phyloP scores from a whole-genome alignment of 805 yeast genomes.

The Barnettozyma sucrosica region DNA sequence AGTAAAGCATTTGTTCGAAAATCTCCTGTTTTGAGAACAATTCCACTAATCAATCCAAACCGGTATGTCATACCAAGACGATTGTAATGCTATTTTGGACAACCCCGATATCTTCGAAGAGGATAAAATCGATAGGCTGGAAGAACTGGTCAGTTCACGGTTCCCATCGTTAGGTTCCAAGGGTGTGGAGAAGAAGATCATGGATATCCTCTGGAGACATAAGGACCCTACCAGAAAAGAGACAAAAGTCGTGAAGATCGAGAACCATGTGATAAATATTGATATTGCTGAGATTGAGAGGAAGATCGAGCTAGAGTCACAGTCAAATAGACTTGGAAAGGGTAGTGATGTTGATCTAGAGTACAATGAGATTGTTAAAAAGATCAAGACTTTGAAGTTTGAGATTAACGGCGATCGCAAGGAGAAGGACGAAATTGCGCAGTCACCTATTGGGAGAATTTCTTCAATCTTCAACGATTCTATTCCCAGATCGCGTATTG shows the following conservation, averaged over 20 bases:
- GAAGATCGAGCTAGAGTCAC: conserved; percentile 23
- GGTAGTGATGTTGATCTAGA: conserved; percentile 10
- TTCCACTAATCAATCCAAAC: not conserved
- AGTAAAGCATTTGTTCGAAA: no score
- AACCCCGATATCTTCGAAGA: conserved; percentile 30
- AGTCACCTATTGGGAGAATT: conserved; percentile 33
- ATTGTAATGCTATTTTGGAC: conserved; percentile 30
- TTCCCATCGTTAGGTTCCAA: conserved; percentile 15
- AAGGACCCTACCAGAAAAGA: conserved; percentile 26
- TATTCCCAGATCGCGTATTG: conserved; percentile 29
- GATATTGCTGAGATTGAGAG: conserved; percentile 25
- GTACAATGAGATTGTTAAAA: conserved; percentile 16
- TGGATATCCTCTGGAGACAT: conserved; percentile 38
- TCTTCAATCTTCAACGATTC: conserved; percentile 29
- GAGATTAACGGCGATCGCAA: conserved; percentile 16
- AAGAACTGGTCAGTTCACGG: conserved; percentile 26
- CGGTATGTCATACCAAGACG: conserved; percentile 17
- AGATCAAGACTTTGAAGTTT: conserved; percentile 16
- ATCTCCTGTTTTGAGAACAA: not conserved
- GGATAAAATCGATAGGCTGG: conserved; percentile 34
- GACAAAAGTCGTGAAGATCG: conserved; percentile 21
- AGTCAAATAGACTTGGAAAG: conserved; percentile 18
- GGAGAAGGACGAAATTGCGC: not conserved
- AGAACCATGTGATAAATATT: conserved; percentile 13
- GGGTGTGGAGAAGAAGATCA: conserved; percentile 31